Evolutionary conservation across 306 rosid genomes (phyloP), one percentile per base, ranked within the genome.

Genomic region (Dalbergia cultrata): DNA sequence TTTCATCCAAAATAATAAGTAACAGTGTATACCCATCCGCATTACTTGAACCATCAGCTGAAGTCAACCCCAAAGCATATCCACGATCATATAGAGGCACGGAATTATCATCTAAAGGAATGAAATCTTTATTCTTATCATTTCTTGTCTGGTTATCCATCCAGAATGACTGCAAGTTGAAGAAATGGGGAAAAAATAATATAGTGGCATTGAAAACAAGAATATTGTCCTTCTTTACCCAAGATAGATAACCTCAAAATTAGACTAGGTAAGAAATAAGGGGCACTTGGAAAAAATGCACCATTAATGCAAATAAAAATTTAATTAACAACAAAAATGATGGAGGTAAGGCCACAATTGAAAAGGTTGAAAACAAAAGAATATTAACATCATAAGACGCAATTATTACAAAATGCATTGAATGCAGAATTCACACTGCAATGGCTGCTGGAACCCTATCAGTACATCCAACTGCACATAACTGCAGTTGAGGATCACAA

Each of bases 61-160:
- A 89, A 79, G 91, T 88, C 91, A 96, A 88, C 78, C 99, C 99
- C 82, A 93, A 87, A 65, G 94, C 78, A 87, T 80, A 96, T 45
- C 98, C 97, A 1, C 99, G 97, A 81, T 96, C 99, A 87, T 96
- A 96, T 13, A 92, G 88, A 57, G 99, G 99, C 83, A 89, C 97
- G 17, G 82, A 85, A 79, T 81, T 88, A 84, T 82, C 66, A 88
- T 92, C 98, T 83, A 93, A 82, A 64, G 94, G 89, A 74, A 77
- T 59, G 53, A 80, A 84, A 70, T 84, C 85, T 58, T 57, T 83
- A 61, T 71, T 80, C 82, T 81, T 81, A 72, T 83, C 93, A 64
- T 85, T 85, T 72, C 75, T 61, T 74, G 84, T 81, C 78, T 89
- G 91, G 85, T 90, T 89, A 83, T 96, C 98, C 85, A 93, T 88